Conservation (phyloP, 768 basidiomycete genomes). For the Tubosaeta sp. region DNA sequence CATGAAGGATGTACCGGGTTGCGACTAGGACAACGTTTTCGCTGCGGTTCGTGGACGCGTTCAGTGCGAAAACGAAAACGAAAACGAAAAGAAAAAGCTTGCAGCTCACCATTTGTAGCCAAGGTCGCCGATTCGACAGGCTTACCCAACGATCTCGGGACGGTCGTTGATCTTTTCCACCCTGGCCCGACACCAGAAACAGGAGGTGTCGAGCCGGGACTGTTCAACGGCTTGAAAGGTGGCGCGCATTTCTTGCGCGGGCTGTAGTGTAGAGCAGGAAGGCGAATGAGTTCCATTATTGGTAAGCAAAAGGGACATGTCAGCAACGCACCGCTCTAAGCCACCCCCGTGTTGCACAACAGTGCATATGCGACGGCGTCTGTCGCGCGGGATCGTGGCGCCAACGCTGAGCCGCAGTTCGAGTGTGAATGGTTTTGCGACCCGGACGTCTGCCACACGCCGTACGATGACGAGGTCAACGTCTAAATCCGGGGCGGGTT, state of each 20-base stretch:
- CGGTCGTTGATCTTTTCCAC: no score
- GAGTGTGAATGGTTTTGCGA: slow-evolving; percentile 61
- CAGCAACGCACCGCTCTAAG: no score
- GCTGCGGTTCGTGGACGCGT: neutral
- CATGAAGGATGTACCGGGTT: neutral
- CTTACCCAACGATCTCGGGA: no score
- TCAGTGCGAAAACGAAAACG: neutral
- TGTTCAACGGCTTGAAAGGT: no score
- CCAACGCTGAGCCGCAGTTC: slow-evolving; percentile 50
- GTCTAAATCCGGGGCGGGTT: slow-evolving; percentile 41
- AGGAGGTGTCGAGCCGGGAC: no score
- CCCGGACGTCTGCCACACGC: slow-evolving; percentile 42
- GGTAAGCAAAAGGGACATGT: no score
- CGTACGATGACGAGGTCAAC: slow-evolving; percentile 53
- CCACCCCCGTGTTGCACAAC: no score
- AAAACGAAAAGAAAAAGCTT: neutral
- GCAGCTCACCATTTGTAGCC: no score
- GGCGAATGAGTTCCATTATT: no score
- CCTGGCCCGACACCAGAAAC: no score
- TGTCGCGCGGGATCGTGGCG: slow-evolving; percentile 35
- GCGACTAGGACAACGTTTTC: neutral
- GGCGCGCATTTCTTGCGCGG: no score
- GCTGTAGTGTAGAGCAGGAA: no score
- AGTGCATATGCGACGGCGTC: slow-evolving; percentile 38
- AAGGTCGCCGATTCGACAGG: neutral